These are phyloP conservation scores for Diaporthe capsici DNA, from an alignment of 2,329 filamentous ascomycete species.

Conservation along the genomic window DNA sequence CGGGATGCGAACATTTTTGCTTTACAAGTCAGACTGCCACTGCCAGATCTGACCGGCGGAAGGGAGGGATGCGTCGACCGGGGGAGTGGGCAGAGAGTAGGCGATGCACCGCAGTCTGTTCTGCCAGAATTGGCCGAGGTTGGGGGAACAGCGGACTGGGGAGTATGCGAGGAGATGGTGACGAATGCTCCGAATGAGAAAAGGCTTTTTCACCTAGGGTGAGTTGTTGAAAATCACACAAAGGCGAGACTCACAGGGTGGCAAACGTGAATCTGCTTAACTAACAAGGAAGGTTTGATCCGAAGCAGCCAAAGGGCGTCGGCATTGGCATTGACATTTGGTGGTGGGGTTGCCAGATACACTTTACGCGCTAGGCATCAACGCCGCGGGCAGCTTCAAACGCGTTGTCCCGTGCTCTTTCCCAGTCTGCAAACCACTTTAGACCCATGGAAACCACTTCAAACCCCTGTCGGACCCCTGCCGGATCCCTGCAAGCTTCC, in stretches of 20 bases:
- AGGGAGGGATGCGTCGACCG: not conserved
- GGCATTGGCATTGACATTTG: not conserved
- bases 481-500: constrained; percentile 13
- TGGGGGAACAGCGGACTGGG: not conserved
- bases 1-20: constrained; percentile 12
- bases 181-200: not conserved
- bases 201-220: not conserved
- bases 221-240: constrained; percentile 31
- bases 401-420: constrained; percentile 29
- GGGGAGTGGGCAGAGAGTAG: not conserved
- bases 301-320: constrained; percentile 15
- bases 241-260: constrained; percentile 4
- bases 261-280: constrained; percentile 27
- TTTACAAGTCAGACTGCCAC: not conserved
- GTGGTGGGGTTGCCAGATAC: not conserved
- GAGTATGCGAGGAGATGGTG: not conserved
- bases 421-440: constrained; percentile 19
- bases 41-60: not conserved
- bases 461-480: constrained; percentile 6
- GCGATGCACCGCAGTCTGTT: not conserved
- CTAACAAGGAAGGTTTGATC: constrained; percentile 10
- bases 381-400: constrained; percentile 19
- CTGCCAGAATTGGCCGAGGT: not conserved
- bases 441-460: constrained; percentile 20
- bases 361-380: constrained; percentile 25